Evolutionary conservation across 2,329 filamentous ascomycete species (phyloP).

Genomic region (Claviceps maximensis): DNA sequence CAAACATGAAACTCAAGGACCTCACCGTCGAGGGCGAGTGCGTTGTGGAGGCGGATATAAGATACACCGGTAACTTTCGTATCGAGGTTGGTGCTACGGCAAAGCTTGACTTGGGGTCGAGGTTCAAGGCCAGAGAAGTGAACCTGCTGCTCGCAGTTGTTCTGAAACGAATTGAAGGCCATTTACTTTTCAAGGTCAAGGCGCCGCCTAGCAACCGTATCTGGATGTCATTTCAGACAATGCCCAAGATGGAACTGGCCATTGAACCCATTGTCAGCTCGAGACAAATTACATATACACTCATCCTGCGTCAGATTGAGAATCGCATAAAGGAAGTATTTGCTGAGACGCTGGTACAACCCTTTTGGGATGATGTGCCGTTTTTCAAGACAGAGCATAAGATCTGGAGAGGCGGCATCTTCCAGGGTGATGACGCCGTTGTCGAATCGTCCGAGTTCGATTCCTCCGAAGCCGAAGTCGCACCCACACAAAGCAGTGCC

Average conservation of each 20-base stretch:
- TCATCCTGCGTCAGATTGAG: slow-evolving; percentile 87
- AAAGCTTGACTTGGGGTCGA: slow-evolving; percentile 74
- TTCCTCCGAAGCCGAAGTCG: slow-evolving; percentile 3
- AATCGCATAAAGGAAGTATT: slow-evolving; percentile 89
- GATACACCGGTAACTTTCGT: slow-evolving; percentile 78
- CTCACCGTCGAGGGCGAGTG: slow-evolving; percentile 86
- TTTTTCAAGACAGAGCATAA: slow-evolving; percentile 75
- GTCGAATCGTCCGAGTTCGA: slow-evolving; percentile 17
- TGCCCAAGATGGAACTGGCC: slow-evolving; percentile 86
- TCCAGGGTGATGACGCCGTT: slow-evolving; percentile 40
- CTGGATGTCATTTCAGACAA: slow-evolving; percentile 93
- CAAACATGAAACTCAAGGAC: slow-evolving; percentile 76
- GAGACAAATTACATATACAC: slow-evolving; percentile 85
- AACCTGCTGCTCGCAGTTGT: slow-evolving; percentile 79
- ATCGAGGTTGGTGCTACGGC: slow-evolving; percentile 88
- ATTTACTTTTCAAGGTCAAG: slow-evolving; percentile 76
- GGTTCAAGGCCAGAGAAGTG: slow-evolving; percentile 84
- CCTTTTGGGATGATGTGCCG: slow-evolving; percentile 92
- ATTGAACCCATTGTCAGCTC: slow-evolving; percentile 93
- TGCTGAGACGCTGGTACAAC: slow-evolving; percentile 78
- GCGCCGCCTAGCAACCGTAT: slow-evolving; percentile 87
- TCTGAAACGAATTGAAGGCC: slow-evolving; percentile 73
- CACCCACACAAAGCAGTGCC: slow-evolving; percentile 30
- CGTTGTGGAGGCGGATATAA: slow-evolving; percentile 72
- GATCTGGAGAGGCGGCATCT: slow-evolving; percentile 75